Evolutionary conservation across 164 flowering plant genomes (phyloP).

Genomic region (Warburgia ugandensis): DNA sequence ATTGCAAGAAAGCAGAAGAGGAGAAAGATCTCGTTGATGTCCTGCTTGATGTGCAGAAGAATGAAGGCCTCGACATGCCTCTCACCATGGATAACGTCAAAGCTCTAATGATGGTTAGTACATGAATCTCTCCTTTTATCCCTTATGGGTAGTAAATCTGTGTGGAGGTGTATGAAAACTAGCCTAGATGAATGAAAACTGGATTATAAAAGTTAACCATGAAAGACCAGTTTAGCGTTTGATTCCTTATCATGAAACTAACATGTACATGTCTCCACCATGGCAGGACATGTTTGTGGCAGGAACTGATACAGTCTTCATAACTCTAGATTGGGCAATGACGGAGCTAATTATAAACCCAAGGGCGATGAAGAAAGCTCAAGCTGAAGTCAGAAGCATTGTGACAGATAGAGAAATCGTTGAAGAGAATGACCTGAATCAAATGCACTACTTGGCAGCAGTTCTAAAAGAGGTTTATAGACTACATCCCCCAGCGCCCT

Average conservation of each 20-base stretch:
- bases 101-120: constrained; percentile 46
- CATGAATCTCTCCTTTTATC: neutral
- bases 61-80: constrained; percentile 19
- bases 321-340: too few species aligned
- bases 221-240: neutral
- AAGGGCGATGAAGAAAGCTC: constrained; percentile 28
- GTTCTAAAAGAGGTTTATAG: constrained; percentile 49
- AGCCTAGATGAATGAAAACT: too few species aligned
- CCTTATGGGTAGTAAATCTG: neutral
- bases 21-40: too few species aligned
- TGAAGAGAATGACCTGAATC: constrained; percentile 28
- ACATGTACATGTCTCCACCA: neutral
- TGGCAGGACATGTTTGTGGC: constrained; percentile 59
- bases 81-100: constrained; percentile 47
- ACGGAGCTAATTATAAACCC: constrained; percentile 44
- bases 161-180: neutral
- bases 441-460: constrained; percentile 35
- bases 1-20: too few species aligned
- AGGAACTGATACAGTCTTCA: too few species aligned
- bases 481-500: constrained; percentile 45
- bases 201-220: neutral
- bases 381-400: constrained; percentile 33
- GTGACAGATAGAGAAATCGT: constrained; percentile 27
- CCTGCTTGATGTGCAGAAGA: too few species aligned
- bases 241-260: neutral